phyloP scores from a whole-genome alignment of 2,329 filamentous ascomycete genomes.

The Furcasterigmium furcatum region DNA sequence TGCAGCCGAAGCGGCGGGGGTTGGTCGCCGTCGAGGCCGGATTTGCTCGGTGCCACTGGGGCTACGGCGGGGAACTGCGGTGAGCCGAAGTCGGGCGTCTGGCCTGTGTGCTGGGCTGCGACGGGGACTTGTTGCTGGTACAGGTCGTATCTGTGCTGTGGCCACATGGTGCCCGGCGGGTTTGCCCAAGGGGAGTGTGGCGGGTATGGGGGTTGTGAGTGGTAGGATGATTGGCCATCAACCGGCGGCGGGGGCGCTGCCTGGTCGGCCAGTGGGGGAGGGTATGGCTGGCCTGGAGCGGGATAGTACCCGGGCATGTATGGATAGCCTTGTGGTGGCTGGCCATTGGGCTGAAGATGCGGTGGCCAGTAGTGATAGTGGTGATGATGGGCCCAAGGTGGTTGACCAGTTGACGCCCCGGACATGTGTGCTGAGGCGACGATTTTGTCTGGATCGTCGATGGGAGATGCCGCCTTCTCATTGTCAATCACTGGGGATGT shows the following conservation, averaged over 20 bases:
- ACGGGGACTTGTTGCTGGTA: slow-evolving; percentile 15
- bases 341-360: slow-evolving; percentile 2
- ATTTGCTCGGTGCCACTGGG: slow-evolving; percentile 9
- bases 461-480: slow-evolving; percentile 8
- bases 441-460: slow-evolving; percentile 9
- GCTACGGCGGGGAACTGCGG: slow-evolving; percentile 13
- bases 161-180: slow-evolving; percentile 8
- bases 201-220: not conserved
- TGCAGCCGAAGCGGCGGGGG: slow-evolving; percentile 1
- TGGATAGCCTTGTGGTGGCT: not conserved
- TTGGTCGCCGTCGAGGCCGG: slow-evolving; percentile 6
- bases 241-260: not conserved
- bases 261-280: not conserved
- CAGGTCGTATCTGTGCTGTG: slow-evolving; percentile 12
- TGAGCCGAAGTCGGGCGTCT: slow-evolving; percentile 7
- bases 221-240: not conserved
- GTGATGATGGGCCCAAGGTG: slow-evolving; percentile 10
- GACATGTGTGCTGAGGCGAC: slow-evolving; percentile 14
- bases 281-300: not conserved
- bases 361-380: slow-evolving; percentile 9
- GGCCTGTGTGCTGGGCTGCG: slow-evolving; percentile 12
- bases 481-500: slow-evolving; percentile 6
- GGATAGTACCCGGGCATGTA: slow-evolving; percentile 3
- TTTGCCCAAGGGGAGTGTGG: not conserved
- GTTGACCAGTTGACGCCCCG: slow-evolving; percentile 7